Evolutionary conservation across 2,329 filamentous ascomycete species (phyloP).

Genomic region (Emmonsiellopsis sp.): DNA sequence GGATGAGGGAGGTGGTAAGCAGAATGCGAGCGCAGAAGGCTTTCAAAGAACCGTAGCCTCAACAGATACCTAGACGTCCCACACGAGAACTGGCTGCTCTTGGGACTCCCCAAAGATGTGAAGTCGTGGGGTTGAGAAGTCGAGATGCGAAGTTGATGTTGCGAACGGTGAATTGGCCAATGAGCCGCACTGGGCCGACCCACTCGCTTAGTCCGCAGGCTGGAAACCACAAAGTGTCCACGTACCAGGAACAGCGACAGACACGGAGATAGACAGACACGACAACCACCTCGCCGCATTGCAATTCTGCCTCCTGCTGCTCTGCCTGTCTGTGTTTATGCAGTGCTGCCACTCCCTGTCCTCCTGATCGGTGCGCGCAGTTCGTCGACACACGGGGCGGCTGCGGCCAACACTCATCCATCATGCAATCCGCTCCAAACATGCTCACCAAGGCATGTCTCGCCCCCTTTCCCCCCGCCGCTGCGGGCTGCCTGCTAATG

Average conservation of each 20-base stretch:
- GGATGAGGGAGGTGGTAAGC: no score
- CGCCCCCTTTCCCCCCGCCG: conserved; percentile 9
- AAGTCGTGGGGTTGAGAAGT: no score
- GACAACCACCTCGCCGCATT: no score
- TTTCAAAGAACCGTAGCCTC: no score
- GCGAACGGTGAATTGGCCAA: conserved; percentile 17
- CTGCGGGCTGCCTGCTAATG: conserved; percentile 16
- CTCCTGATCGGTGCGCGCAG: conserved; percentile 25
- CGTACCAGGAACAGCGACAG: conserved; percentile 19
- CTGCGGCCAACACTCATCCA: conserved; percentile 33
- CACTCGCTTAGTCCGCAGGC: conserved; percentile 24
- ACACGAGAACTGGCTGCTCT: no score
- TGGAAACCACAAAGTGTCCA: conserved; percentile 29
- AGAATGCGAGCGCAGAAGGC: no score
- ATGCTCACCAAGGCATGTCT: conserved; percentile 41
- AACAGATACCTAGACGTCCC: no score
- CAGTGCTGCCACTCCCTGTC: conserved; percentile 13
- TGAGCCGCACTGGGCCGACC: conserved; percentile 18
- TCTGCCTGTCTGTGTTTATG: background rate
- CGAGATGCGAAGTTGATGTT: background rate
- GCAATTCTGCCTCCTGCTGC: background rate
- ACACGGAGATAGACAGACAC: background rate
- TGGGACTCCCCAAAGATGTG: no score
- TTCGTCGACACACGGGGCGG: conserved; percentile 32
- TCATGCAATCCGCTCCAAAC: conserved; percentile 39